phyloP scores from a whole-genome alignment of 371 early-diverging fungal genomes.

The Mucor plumbeus region DNA sequence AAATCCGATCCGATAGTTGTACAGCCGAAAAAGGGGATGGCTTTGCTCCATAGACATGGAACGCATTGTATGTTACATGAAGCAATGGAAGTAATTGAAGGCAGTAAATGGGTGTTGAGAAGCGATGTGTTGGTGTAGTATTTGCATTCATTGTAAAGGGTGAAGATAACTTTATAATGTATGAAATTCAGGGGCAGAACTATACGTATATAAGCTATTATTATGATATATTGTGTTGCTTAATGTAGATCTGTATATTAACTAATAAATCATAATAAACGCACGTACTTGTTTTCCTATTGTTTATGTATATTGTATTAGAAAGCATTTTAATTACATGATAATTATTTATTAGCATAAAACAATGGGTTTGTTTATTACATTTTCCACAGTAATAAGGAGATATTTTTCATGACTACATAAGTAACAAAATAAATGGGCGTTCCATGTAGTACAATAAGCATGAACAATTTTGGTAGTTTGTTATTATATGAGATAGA shows the following conservation, averaged over 20 bases:
- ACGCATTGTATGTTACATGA: conserved; percentile 79
- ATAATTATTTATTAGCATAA: background rate
- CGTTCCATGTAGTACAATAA: conserved; percentile 6
- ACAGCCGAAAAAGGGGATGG: conserved; percentile 66
- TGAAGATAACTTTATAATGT: too few relatives aligned
- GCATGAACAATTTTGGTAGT: conserved; percentile 24
- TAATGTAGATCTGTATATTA: background rate
- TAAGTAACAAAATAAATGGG: background rate
- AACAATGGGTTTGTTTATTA: background rate
- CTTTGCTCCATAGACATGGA: conserved; percentile 80
- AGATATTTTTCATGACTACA: background rate
- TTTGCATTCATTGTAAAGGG: background rate
- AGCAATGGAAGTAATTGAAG: conserved; percentile 64
- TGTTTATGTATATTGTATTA: background rate
- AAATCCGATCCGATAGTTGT: conserved; percentile 46
- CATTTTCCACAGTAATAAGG: background rate
- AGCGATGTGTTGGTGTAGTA: conserved; percentile 62
- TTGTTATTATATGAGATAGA: conserved; percentile 18
- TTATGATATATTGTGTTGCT: background rate
- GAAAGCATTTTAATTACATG: background rate
- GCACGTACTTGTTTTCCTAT: conserved; percentile 5
- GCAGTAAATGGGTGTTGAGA: conserved; percentile 75
- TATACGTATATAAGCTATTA: background rate
- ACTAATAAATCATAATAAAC: background rate
- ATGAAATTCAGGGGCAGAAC: background rate